Conservation (phyloP, 2,329 filamentous ascomycete genomes). For the Pseudopyricularia cyperi region DNA sequence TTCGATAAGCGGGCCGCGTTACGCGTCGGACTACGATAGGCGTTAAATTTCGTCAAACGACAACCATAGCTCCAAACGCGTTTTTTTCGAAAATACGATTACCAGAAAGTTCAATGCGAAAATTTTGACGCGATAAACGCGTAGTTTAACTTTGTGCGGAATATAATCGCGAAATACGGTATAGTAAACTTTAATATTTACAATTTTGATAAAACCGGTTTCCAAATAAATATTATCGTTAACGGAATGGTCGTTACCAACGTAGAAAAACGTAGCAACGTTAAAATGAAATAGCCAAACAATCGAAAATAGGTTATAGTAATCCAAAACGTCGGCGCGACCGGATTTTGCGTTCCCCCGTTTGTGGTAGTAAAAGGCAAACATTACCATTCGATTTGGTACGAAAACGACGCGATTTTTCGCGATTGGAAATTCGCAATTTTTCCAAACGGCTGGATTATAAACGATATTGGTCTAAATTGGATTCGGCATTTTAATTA, state of each 20-base stretch:
- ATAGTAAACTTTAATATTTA: neutral
- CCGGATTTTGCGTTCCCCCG: neutral
- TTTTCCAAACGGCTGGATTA: neutral
- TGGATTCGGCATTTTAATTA: neutral
- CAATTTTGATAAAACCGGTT: neutral
- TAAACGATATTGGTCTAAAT: neutral
- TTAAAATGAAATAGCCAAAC: neutral
- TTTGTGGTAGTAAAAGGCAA: neutral
- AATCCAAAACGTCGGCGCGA: neutral
- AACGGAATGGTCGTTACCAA: neutral
- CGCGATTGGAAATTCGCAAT: neutral
- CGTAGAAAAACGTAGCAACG: neutral
- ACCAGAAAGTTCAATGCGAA: neutral
- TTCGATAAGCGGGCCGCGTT: neutral
- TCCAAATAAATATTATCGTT: neutral
- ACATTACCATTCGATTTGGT: neutral
- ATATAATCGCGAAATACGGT: neutral
- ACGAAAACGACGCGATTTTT: neutral
- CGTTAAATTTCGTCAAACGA: neutral
- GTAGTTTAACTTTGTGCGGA: neutral
- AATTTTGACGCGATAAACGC: neutral
- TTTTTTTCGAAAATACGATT: neutral
- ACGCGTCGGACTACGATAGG: neutral
- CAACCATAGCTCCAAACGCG: neutral
- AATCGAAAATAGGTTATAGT: neutral